Evolutionary conservation across 2,329 filamentous ascomycete species (phyloP).

Genomic region (Cordyceps cicadae): DNA sequence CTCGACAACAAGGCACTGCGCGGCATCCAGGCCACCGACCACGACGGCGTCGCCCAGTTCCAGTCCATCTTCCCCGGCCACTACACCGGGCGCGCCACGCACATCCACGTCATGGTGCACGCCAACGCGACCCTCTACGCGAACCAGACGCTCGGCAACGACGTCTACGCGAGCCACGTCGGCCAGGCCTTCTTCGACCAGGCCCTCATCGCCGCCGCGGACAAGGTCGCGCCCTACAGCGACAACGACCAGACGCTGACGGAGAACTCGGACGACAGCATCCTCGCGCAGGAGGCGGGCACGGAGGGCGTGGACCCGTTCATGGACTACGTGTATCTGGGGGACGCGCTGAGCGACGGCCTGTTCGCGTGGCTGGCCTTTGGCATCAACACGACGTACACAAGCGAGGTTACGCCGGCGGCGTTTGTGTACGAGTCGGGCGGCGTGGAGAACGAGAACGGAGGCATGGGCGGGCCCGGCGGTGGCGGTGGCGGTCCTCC

Average conservation of each 20-base stretch:
- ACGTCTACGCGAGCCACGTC: conserved; percentile 44
- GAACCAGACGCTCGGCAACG: conserved; percentile 28
- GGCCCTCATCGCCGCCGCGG: conserved; percentile 43
- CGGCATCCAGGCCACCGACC: conserved; percentile 31
- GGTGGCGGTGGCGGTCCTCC: conserved; percentile 3
- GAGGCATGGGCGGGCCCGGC: conserved; percentile 13
- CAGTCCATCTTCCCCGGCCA: conserved; percentile 37
- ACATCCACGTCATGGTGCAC: conserved; percentile 38
- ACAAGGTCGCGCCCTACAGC: conserved; percentile 38
- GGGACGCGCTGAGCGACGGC: conserved; percentile 42
- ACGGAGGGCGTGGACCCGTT: conserved; percentile 46
- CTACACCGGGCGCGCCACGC: conserved; percentile 36
- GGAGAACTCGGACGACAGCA: conserved; percentile 42
- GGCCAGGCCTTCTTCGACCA: conserved; percentile 60
- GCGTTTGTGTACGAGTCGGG: conserved; percentile 24
- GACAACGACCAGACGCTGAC: conserved; percentile 39
- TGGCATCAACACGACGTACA: conserved; percentile 34
- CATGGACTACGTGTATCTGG: conserved; percentile 49
- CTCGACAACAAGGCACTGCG: conserved; percentile 28
- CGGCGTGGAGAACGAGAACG: conserved; percentile 23
- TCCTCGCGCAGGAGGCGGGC: conserved; percentile 39
- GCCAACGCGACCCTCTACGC: conserved; percentile 24
- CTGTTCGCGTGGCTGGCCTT: conserved; percentile 48
- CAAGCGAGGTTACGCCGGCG: conserved; percentile 21
- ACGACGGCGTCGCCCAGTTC: conserved; percentile 35